Percentiles rank a stretch among this genome's conserved stretches.
Evolutionary conservation across 2,329 filamentous ascomycete species (phyloP).

Genomic region (Colletotrichum salicis): DNA sequence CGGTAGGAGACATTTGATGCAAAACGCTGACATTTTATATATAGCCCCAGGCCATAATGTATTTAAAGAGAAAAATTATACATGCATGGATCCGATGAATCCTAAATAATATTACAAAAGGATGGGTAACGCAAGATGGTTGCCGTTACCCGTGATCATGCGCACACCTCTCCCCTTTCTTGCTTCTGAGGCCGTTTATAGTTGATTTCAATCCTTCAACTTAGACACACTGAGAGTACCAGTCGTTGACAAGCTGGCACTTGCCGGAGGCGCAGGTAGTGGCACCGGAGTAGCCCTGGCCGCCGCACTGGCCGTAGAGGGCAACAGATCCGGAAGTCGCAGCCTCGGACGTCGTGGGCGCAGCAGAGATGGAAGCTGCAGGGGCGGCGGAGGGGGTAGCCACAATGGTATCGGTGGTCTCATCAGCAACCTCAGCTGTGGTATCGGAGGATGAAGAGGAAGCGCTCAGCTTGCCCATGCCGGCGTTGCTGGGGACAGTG

Average conservation of each 20-base stretch:
- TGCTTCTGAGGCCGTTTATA: not conserved
- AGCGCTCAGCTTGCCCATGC: conserved; percentile 27
- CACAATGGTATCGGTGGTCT: not conserved
- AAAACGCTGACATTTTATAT: not conserved
- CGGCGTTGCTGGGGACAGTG: conserved; percentile 26
- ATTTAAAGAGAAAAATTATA: not conserved
- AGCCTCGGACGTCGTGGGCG: not conserved
- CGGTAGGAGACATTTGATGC: not conserved
- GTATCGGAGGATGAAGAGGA: not conserved
- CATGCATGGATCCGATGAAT: not conserved
- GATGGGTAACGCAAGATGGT: not conserved
- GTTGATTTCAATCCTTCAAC: not conserved
- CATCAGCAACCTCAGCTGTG: not conserved
- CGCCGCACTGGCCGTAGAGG: conserved; percentile 50
- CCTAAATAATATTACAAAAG: not conserved
- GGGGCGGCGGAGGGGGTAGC: not conserved
- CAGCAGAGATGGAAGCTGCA: not conserved
- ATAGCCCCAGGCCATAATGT: not conserved
- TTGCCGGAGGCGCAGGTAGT: conserved; percentile 37
- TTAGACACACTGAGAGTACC: conserved; percentile 38
- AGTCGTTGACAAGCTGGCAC: conserved; percentile 36
- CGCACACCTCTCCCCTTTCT: not conserved
- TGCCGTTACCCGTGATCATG: not conserved
- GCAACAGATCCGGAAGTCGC: conserved; percentile 37
- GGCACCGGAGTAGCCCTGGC: conserved; percentile 36